Base-by-base conservation (phyloP, 129 eudicot species). In the Scalesia atractyloides region DNA sequence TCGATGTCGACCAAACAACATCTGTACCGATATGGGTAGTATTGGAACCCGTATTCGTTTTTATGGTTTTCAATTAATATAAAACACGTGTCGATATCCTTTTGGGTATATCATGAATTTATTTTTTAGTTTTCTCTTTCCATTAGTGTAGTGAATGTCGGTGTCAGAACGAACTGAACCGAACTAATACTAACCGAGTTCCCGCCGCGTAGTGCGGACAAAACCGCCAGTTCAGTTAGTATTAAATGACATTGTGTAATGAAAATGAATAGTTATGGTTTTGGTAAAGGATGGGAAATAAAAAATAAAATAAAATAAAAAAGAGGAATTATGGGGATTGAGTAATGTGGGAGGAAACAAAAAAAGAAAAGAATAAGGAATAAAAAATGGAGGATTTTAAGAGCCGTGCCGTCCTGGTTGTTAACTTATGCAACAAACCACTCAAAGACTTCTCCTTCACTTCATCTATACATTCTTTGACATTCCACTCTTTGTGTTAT, bases 341-440 rank as follows among this genome's bases (percentile, higher is more conserved):
- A 78, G 68, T 71, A 56, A 8, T 14, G 80, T 57, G 74, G 74
- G 68, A 43, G 74, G 43, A 76, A 76, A 58, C 74, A 76, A 57
- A 46, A 58, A 69, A 57, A 46, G 48, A 69, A 54, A 54, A 72
- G 82, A 78, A 78, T 71, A 44, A 71, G 73, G 77, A 64, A 71
- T 78, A 26, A 53, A 71, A 64, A 71, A 53, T 24, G 48, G 82
- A 71, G 49, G 73, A 64, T 17, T 78, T 71, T 44, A 53, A 57
- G 82, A 78, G 84, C 77, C 92, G 92, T 89, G 93, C 91, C 96
- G 96, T 84, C 86, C 75, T 80, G 93, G 96, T 84, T 78, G 85
- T 81, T 85, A 76, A 66, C 83, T 82, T 76, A 64, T 74, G 50
- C 84, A 65, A 82, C 83, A 84, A 77, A 73, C 69, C 83, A 74